phyloP scores from a whole-genome alignment of 768 basidiomycete species.

The Trametes punicea region DNA sequence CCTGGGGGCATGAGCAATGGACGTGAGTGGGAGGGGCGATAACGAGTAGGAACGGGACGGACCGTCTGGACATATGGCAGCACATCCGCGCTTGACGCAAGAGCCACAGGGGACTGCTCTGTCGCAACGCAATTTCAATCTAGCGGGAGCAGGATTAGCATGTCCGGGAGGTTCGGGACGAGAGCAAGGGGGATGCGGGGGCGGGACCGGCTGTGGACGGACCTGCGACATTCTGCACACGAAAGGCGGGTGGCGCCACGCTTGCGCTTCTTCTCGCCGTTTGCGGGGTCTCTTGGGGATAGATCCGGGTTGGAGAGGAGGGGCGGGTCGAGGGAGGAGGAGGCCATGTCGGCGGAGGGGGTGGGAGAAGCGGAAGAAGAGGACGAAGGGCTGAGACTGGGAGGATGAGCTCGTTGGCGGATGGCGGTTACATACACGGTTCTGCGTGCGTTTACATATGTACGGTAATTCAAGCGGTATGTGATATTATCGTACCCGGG shows the following conservation, averaged over 20 bases:
- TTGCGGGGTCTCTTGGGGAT: conserved; percentile 11
- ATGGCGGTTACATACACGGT: too few species aligned
- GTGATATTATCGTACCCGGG: too few species aligned
- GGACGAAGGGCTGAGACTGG: background rate
- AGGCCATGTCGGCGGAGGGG: conserved; percentile 13
- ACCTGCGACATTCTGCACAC: conserved; percentile 81
- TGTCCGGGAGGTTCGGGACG: conserved; percentile 2
- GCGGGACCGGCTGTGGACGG: conserved; percentile 7
- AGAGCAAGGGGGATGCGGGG: background rate
- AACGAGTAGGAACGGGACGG: conserved; percentile 16
- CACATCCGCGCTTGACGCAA: conserved; percentile 77
- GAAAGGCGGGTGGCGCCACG: conserved; percentile 70
- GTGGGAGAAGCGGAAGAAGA: background rate
- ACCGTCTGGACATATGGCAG: conserved; percentile 82
- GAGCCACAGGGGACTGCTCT: conserved; percentile 74
- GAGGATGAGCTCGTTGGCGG: background rate
- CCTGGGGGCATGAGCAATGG: conserved; percentile 38
- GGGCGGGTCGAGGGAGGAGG: conserved; percentile 10
- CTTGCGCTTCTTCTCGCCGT: conserved; percentile 44
- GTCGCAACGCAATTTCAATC: conserved; percentile 73
- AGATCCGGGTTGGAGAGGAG: conserved; percentile 14
- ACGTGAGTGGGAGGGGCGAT: conserved; percentile 6
- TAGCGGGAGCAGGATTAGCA: conserved; percentile 26
- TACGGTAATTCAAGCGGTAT: too few species aligned
- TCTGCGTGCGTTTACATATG: too few species aligned